phyloP scores from a whole-genome alignment of 805 yeast genomes.

The Cyberlindnera maclurae region DNA sequence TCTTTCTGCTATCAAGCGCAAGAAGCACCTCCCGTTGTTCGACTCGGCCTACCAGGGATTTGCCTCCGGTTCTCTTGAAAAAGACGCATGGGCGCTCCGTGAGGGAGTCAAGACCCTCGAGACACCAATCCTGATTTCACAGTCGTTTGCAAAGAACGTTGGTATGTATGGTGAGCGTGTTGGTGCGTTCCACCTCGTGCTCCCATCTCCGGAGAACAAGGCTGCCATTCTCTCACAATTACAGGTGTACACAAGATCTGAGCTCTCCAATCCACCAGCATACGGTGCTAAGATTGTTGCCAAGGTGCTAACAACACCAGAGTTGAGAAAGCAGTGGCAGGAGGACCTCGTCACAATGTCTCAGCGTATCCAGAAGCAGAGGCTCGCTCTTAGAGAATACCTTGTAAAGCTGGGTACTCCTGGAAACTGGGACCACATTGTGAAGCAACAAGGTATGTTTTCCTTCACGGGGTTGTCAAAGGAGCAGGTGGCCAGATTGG shows the following conservation, averaged over 20 bases:
- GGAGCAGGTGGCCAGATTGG: constrained; percentile 72
- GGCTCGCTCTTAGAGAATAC: constrained; percentile 54
- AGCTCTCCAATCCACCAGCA: constrained; percentile 90
- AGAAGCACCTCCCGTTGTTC: constrained; percentile 72
- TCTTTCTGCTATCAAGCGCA: constrained; percentile 49
- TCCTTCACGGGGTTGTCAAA: constrained; percentile 83
- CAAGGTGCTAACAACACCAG: constrained; percentile 59
- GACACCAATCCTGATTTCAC: constrained; percentile 71
- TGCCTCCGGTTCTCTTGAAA: constrained; percentile 78
- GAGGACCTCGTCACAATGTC: constrained; percentile 83
- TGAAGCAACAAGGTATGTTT: constrained; percentile 92
- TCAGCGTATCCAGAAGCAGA: constrained; percentile 73
- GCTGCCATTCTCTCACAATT: constrained; percentile 69
- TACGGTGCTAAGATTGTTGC: constrained; percentile 92
- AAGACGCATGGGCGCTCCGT: constrained; percentile 75
- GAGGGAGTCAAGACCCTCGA: constrained; percentile 45
- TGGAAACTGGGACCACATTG: constrained; percentile 89
- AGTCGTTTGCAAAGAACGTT: constrained; percentile 93
- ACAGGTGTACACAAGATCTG: constrained; percentile 68
- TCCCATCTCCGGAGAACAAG: constrained; percentile 39
- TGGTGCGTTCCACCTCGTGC: constrained; percentile 80
- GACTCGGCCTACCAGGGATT: constrained; percentile 98
- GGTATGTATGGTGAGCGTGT: constrained; percentile 98
- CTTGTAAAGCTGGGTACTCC: constrained; percentile 67
- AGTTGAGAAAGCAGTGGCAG: constrained; percentile 72